Base-by-base conservation (phyloP, 805 yeast species). In the Pichia cabralensis region DNA sequence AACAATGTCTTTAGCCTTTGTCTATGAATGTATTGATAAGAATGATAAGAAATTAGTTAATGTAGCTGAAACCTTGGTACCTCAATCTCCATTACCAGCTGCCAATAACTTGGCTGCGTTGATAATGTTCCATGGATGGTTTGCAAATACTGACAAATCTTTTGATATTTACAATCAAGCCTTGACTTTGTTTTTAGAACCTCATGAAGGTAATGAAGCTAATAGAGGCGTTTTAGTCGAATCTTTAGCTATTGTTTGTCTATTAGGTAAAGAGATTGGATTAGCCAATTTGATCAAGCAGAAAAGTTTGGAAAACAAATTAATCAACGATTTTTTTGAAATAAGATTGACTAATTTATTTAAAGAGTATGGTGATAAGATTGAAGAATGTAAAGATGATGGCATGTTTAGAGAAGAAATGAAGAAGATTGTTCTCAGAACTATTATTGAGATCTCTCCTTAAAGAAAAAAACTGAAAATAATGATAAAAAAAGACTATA, bases 141-240 rank as follows among this genome's bases (percentile, higher is more conserved):
- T 53, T 28, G 59, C 56, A 2, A 36, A 49, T 18, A 36, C 41
- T 1, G 57, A 55, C n/a, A 40, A 41, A 8, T 47, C 61, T 2
- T 37, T 60, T 21, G 56, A 58, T 16, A 41, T 54, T 6, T 60
- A 56, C 43, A 60, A 60, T 34, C 35, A 43, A 17, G 38, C 56
- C 7, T 36, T 53, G 14, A 43, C 48, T 21, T 14, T 45, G 6
- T 45, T 30, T 43, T 25, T 43, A 32, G 26, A 46, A 8, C 50
- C 48, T 20, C 37, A 33, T 13, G 47, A 42, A 16, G 41, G 39
- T 5, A 37, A 45, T 17, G 31, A 33, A 30, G 18, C 26, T 13
- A 32, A 48, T 30, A 35, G 57, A 25, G 52, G 53, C 4, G 36
- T 33, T 28, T 28, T 56, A 10, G 43, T 54, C 7, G 46, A 53